phyloP scores from a whole-genome alignment of 2,329 filamentous ascomycete genomes.

The Colletotrichum cordylinicola region DNA sequence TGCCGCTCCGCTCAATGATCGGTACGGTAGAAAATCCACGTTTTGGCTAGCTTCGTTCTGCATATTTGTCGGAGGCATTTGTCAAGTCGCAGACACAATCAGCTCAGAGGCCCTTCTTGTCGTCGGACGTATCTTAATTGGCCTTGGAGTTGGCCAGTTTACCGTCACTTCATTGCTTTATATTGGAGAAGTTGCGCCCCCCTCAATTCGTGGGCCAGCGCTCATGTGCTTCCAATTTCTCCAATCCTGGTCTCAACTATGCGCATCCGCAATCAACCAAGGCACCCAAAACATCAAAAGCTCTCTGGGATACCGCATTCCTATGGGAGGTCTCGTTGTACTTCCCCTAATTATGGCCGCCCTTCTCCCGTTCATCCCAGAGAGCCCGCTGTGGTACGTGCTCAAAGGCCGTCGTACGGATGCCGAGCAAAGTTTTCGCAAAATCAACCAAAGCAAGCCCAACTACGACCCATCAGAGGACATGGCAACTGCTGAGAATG shows the following conservation, averaged over 20 bases:
- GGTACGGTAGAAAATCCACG: background rate
- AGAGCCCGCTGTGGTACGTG: constrained; percentile 30
- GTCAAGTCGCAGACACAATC: background rate
- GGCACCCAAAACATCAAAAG: constrained; percentile 16
- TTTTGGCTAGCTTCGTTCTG: background rate
- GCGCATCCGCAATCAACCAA: constrained; percentile 24
- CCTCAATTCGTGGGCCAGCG: constrained; percentile 24
- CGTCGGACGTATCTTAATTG: background rate
- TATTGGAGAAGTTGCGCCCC: constrained; percentile 19
- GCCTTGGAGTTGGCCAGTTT: background rate
- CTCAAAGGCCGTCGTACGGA: constrained; percentile 27
- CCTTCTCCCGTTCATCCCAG: constrained; percentile 21
- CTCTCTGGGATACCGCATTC: background rate
- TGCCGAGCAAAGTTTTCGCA: constrained; percentile 31
- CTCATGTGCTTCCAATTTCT: constrained; percentile 32
- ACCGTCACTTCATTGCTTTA: background rate
- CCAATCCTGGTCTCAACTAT: constrained; percentile 28
- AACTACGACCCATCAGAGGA: background rate
- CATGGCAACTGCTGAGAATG: background rate
- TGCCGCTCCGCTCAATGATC: background rate
- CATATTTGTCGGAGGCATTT: background rate
- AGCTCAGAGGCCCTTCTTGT: background rate
- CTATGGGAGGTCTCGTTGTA: background rate
- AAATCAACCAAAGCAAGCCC: constrained; percentile 35
- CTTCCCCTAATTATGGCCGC: constrained; percentile 21